phyloP scores from a whole-genome alignment of 768 basidiomycete genomes.

The Suillus americanus region DNA sequence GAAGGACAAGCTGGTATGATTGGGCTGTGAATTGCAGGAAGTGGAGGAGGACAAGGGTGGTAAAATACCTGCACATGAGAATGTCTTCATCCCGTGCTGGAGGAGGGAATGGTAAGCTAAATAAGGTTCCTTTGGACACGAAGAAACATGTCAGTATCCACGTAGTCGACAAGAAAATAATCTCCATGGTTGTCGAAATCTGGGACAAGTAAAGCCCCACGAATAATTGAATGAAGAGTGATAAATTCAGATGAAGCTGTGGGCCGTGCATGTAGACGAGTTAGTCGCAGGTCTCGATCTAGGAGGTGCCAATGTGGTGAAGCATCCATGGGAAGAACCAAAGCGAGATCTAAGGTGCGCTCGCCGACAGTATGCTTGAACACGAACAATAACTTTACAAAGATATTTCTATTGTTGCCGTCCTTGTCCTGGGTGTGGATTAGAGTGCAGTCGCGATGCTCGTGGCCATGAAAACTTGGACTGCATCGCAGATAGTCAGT shows the following conservation, averaged over 20 bases:
- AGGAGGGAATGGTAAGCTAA: too few species aligned
- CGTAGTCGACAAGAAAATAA: conserved; percentile 26
- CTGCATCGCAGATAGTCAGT: conserved; percentile 12
- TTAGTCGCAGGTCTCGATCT: conserved; percentile 21
- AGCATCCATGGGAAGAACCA: conserved; percentile 21
- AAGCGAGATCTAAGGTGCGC: conserved; percentile 10
- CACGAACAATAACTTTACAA: conserved; percentile 13
- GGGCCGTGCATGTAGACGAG: conserved; percentile 12
- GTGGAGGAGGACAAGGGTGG: too few species aligned
- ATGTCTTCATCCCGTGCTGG: too few species aligned
- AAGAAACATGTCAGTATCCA: conserved; percentile 32
- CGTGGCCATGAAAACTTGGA: conserved; percentile 13
- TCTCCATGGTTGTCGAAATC: conserved; percentile 20
- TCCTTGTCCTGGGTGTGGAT: conserved; percentile 13
- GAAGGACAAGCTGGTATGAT: too few species aligned
- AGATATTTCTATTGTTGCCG: background rate
- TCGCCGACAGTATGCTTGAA: conserved; percentile 15
- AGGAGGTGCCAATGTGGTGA: background rate
- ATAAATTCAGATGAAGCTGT: conserved; percentile 20
- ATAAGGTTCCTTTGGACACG: too few species aligned
- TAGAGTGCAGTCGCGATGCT: conserved; percentile 24
- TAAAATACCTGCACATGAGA: too few species aligned
- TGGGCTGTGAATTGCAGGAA: too few species aligned
- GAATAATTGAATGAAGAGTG: conserved; percentile 27
- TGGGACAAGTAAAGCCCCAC: conserved; percentile 26